Evolutionary conservation across 2,329 filamentous ascomycete species (phyloP), one percentile per base, ranked within the genome.

Genomic region (Sporothrix humicola): DNA sequence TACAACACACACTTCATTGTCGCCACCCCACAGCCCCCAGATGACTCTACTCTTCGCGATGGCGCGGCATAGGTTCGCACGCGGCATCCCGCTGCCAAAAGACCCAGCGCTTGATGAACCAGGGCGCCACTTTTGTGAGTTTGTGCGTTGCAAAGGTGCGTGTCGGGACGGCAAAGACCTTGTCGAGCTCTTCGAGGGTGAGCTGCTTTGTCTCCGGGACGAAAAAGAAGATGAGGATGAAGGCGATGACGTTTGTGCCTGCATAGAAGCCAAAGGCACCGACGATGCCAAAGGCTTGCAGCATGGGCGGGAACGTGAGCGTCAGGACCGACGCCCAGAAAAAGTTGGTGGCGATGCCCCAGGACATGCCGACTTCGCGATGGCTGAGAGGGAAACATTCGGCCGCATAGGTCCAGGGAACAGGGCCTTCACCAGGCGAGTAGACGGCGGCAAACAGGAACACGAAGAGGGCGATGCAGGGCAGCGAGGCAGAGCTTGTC

Each of bases 371-470:
- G 37, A 92, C 86, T 78, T 93, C 91, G 77, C 91, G 87, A 79
- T 93, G 90, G 0, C 89, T 91, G 1, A 93, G 85, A 0, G 91
- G 91, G 79, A 91, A 93, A 1, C 92, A 89, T 79, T 93, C 91
- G 68, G 91, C 90, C 3, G 86, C 87, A 81, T 92, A 93, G 0
- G 88, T 88, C 78, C 90, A 93, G 0, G 90, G 90, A 13, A 93
- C 90, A 10, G 88, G 88, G 0, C 90, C 91, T 81, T 93, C 91
- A 1, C 87, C 79, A 5, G 79, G 79, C 2, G 79, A 80, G 73
- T 80, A 80, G 63, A 78, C 78, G 37, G 77, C 77, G 37, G 75
- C 73, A 52, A 80, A 80, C 58, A 80, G 65, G 76, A 78, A 80
- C 48, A 79, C 71, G 56, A 79, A 79, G 88, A 90, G 79, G 0